Conservation (phyloP, 2,329 filamentous ascomycete species). For the Bipolaris bicolor region DNA sequence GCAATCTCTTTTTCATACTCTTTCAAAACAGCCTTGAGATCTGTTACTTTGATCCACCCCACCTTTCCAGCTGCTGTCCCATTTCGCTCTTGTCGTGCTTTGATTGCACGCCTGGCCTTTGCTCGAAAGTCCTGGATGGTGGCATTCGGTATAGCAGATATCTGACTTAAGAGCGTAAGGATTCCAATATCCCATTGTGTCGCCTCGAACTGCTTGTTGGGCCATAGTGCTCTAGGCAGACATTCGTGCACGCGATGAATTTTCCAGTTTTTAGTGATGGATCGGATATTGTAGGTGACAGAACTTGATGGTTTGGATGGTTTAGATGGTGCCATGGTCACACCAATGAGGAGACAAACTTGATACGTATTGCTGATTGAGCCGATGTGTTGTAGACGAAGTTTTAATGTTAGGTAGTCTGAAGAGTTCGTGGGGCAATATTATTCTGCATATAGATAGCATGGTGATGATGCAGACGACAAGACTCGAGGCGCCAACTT, state of each 20-base stretch:
- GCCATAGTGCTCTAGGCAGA: constrained; percentile 10
- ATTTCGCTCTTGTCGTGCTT: constrained; percentile 6
- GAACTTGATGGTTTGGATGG: not conserved
- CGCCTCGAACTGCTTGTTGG: constrained; percentile 5
- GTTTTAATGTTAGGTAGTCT: not conserved
- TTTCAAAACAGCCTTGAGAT: constrained; percentile 5
- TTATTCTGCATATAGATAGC: constrained; percentile 1
- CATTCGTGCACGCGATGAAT: constrained; percentile 3
- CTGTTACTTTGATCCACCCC: constrained; percentile 1
- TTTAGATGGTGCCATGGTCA: constrained; percentile 6
- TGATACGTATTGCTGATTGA: not conserved
- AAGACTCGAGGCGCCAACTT: constrained; percentile 1
- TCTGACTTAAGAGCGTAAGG: constrained; percentile 10
- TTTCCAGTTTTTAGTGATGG: constrained; percentile 11
- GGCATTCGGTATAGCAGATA: constrained; percentile 5
- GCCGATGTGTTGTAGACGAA: not conserved
- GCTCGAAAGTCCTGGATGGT: constrained; percentile 10
- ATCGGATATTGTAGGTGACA: not conserved
- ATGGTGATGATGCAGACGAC: constrained; percentile 7
- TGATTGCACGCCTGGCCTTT: not conserved
- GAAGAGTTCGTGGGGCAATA: not conserved
- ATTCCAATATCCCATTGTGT: constrained; percentile 10
- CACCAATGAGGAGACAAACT: not conserved
- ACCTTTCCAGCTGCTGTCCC: not conserved
- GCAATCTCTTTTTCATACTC: constrained; percentile 5